Conservation (phyloP, 1,284 basidiomycete genomes). For the Cutaneotrichosporon mucoides region DNA sequence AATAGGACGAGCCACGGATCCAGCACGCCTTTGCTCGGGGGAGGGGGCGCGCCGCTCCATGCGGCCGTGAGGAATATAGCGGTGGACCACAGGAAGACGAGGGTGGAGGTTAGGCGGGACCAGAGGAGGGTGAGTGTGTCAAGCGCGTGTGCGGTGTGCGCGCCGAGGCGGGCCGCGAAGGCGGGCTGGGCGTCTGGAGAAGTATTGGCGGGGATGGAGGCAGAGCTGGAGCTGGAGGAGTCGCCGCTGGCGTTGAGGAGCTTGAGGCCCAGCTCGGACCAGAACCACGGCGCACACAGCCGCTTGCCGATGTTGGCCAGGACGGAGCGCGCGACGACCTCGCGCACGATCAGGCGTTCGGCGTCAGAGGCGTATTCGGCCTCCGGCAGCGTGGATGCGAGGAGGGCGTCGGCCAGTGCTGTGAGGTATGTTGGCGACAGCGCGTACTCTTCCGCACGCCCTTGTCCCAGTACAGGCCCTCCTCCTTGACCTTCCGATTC, state of each 20-base stretch:
- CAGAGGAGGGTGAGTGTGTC: conserved; percentile 1
- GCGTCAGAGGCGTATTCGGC: conserved; percentile 41
- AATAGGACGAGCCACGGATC: conserved; percentile 21
- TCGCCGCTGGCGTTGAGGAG: not conserved
- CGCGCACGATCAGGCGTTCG: conserved; percentile 46
- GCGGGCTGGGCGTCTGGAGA: no score
- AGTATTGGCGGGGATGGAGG: no score
- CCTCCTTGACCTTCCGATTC: no score
- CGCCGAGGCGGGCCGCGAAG: not conserved
- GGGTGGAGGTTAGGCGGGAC: not conserved
- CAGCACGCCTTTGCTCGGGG: conserved; percentile 9
- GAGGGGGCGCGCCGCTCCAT: conserved; percentile 9
- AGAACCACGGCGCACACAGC: conserved; percentile 49
- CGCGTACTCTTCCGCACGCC: conserved; percentile 10
- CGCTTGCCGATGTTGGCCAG: conserved; percentile 39
- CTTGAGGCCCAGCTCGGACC: conserved; percentile 27
- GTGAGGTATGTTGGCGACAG: conserved; percentile 45
- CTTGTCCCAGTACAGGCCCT: no score
- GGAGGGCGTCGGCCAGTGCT: conserved; percentile 42
- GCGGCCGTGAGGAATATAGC: conserved; percentile 5
- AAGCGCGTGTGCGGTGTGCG: not conserved
- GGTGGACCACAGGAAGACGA: conserved; percentile 11
- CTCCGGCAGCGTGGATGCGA: conserved; percentile 39
- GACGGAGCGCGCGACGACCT: conserved; percentile 48
- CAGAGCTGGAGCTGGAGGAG: no score